Evolutionary conservation across 148 eudicot species (phyloP).

Genomic region (Bassia scoparia): DNA sequence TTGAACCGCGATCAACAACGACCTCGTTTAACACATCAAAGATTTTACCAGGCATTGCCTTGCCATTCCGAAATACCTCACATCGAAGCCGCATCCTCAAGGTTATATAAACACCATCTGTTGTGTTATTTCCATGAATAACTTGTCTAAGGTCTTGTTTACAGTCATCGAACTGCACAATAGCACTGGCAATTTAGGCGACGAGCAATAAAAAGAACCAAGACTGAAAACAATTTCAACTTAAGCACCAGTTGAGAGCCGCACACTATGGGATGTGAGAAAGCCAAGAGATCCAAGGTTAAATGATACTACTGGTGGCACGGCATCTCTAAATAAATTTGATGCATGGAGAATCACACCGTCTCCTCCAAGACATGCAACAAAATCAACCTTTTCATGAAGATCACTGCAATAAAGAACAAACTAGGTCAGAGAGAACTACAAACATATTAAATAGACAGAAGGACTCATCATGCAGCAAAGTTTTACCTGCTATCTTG

Average conservation of each 20-base stretch:
- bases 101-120: slow-evolving; percentile 96
- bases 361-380: slow-evolving; percentile 96
- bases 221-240: not conserved
- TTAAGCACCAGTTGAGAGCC: slow-evolving; percentile 27
- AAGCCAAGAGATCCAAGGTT: slow-evolving; percentile 99
- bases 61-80: slow-evolving; percentile 83
- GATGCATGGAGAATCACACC: slow-evolving; percentile 98
- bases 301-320: slow-evolving; percentile 97
- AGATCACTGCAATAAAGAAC: slow-evolving; percentile 57
- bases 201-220: not conserved
- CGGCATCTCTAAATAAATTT: slow-evolving; percentile 81
- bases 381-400: slow-evolving; percentile 95
- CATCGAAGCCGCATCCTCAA: slow-evolving; percentile 95
- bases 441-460: not conserved
- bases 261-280: slow-evolving; percentile 84
- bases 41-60: slow-evolving; percentile 86
- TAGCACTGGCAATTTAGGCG: not conserved
- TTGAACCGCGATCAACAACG: slow-evolving; percentile 98
- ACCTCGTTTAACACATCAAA: slow-evolving; percentile 95
- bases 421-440: slow-evolving; percentile 13
- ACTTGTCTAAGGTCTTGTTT: slow-evolving; percentile 73
- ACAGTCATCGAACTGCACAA: slow-evolving; percentile 77
- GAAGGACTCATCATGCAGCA: slow-evolving; percentile 8
- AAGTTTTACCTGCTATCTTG: slow-evolving; percentile 81
- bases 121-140: slow-evolving; percentile 84